Evolutionary conservation across 2,329 filamentous ascomycete genomes (phyloP), one percentile per base, ranked within the genome.

Genomic region (Tolypocladium ophioglossoides): DNA sequence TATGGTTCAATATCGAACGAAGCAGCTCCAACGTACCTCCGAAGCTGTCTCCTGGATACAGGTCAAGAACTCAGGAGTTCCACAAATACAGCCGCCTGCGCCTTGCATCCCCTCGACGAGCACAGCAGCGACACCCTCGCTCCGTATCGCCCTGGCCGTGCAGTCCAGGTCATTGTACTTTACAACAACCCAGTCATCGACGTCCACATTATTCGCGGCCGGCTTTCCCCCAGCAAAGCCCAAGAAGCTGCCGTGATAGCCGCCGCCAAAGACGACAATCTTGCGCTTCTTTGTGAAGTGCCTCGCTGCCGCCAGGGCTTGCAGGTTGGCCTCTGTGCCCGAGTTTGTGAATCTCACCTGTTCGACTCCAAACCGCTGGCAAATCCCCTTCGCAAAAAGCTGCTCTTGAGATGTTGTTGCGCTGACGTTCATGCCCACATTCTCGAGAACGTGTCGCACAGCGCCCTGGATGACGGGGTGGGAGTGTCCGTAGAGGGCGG

Each of bases 21-120:
- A 6, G 16, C 22, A 16, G 22, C 6, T 20, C 12, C 27, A 22
- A 54, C 58, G 58, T 46, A 64, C 65, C 52, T 71, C 68, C 34
- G 66, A 69, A 1, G 81, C 76, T 7, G 72, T 69, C 0, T 71
- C 64, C 47, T 78, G 77, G 5, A 86, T 66, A 2, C 72, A 72
- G 11, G 65, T 56, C 30, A 86, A 64, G 58, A 87, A 87, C 20
- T 74, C 74, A 2, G 50, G 52, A 0, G 68, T 71, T 0, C 72
- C 83, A 0, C 73, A 69, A 7, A 83, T 75, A 52, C 77, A 80
- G 0, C 85, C 84, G 0, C 78, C 83, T 3, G 78, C 74, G 0
- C 83, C 84, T 58, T 86, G 82, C 76, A 89, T 82, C 0, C 76
- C 76, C 66, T 89, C 86, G 0, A 89, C 70, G 2, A 89, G 62